Evolutionary conservation across 2,329 filamentous ascomycete species (phyloP).

Genomic region (Chrysoporthe austroafricana): DNA sequence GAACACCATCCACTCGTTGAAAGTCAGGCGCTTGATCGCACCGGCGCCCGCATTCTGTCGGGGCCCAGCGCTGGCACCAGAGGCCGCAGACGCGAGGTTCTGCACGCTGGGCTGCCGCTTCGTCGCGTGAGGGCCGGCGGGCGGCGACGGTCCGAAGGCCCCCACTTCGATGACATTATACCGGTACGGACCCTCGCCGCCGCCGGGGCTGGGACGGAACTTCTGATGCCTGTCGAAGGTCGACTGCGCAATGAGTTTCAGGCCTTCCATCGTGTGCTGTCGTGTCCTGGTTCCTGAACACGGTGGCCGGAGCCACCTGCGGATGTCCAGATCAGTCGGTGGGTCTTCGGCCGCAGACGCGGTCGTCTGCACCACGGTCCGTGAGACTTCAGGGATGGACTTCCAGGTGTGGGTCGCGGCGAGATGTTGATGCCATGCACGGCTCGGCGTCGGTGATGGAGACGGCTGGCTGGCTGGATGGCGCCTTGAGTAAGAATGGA

Average conservation of each 20-base stretch:
- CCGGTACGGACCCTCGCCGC: slow-evolving; percentile 15
- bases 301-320: slow-evolving; percentile 8
- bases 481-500: no score
- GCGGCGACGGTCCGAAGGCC: slow-evolving; percentile 18
- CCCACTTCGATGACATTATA: slow-evolving; percentile 30
- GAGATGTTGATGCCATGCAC: slow-evolving; percentile 6
- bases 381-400: not conserved
- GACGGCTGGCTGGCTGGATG: no score
- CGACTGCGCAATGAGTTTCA: slow-evolving; percentile 27
- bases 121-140: not conserved
- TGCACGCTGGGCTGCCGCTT: slow-evolving; percentile 18
- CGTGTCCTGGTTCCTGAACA: not conserved
- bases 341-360: not conserved
- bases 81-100: not conserved
- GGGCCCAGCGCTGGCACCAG: not conserved
- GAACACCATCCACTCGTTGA: slow-evolving; percentile 29
- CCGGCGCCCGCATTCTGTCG: not conserved
- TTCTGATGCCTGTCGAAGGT: slow-evolving; percentile 29
- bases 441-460: slow-evolving; percentile 5
- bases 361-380: slow-evolving; percentile 1
- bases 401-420: slow-evolving; percentile 6
- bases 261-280: slow-evolving; percentile 22
- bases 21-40: slow-evolving; percentile 9
- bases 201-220: slow-evolving; percentile 19
- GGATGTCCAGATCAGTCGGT: not conserved